These are phyloP conservation scores for Apiotrichum montevideense DNA, from an alignment of 1,284 basidiomycete species.

Conservation along the genomic window DNA sequence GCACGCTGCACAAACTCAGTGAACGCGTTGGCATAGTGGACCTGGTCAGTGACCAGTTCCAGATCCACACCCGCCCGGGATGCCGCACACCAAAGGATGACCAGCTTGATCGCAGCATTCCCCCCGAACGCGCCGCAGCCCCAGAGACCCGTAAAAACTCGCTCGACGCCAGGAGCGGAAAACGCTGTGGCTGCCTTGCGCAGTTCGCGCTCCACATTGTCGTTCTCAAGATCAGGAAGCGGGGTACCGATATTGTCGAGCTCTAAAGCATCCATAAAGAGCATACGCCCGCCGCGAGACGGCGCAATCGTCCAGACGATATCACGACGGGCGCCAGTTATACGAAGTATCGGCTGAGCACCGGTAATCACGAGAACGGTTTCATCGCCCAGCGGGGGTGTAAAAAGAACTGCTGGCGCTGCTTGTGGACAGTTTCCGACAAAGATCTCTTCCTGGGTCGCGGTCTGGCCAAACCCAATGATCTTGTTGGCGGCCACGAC, in stretches of 20 bases:
- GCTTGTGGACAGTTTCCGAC: not conserved
- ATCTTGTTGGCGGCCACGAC: conserved; percentile 4
- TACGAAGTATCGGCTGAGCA: not conserved
- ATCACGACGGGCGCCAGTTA: not conserved
- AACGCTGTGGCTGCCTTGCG: not conserved
- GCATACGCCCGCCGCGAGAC: not conserved
- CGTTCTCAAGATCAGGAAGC: not conserved
- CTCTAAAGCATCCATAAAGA: conserved; percentile 1
- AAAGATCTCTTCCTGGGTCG: conserved; percentile 1
- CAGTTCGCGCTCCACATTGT: not conserved
- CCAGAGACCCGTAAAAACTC: not conserved
- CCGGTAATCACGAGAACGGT: not conserved
- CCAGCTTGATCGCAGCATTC: not conserved
- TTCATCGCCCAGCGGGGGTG: not conserved
- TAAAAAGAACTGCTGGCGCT: not conserved
- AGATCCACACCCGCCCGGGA: not conserved
- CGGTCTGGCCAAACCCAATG: conserved; percentile 1
- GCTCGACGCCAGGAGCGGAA: not conserved
- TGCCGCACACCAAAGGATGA: conserved; percentile 1
- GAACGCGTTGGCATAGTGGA: no score
- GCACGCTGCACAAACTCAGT: no score
- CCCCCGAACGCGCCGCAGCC: conserved; percentile 5
- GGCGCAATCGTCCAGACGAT: not conserved
- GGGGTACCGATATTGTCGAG: not conserved
- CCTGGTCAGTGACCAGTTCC: not conserved